Evolutionary conservation across 352 stramenopile species (phyloP).

Genomic region (Pythium rhizo-oryzae): DNA sequence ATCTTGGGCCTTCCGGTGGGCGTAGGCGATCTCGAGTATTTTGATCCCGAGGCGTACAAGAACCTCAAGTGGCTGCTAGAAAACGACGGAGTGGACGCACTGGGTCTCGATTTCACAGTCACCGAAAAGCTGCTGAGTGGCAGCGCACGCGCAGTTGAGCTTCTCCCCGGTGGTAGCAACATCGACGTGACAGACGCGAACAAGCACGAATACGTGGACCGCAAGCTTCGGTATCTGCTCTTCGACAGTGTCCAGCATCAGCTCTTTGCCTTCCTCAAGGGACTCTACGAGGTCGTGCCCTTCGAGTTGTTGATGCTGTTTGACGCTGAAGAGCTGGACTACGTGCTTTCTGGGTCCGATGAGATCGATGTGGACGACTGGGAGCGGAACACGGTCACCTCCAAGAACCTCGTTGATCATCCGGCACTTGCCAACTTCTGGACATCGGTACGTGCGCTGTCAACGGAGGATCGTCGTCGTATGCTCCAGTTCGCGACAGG

Average conservation of each 20-base stretch:
- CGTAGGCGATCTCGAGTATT: constrained; percentile 93
- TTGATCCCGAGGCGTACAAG: constrained; percentile 61
- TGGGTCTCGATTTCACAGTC: constrained; percentile 70
- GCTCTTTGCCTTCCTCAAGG: constrained; percentile 91
- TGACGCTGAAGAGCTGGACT: constrained; percentile 94
- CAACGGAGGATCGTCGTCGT: constrained; percentile 33
- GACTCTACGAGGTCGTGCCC: constrained; percentile 96
- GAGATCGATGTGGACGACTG: constrained; percentile 93
- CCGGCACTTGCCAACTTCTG: constrained; percentile 28
- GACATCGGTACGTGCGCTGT: constrained; percentile 60
- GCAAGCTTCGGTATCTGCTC: constrained; percentile 93
- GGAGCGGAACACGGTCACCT: constrained; percentile 67
- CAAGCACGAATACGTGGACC: constrained; percentile 93
- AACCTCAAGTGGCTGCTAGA: constrained; percentile 73
- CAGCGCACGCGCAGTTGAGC: constrained; percentile 39
- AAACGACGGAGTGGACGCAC: constrained; percentile 52
- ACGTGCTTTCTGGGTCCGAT: constrained; percentile 91
- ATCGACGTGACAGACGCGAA: constrained; percentile 96
- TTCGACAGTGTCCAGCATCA: constrained; percentile 91
- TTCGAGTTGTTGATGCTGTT: constrained; percentile 92
- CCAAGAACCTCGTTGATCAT: constrained; percentile 17
- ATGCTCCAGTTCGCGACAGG: constrained; percentile 46
- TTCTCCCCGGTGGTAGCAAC: constrained; percentile 52
- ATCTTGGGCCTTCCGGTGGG: constrained; percentile 95
- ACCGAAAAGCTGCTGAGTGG: constrained; percentile 34